Percentiles rank a stretch among this genome's conserved stretches.
These are phyloP conservation scores for Arthrobotrys iridis DNA, from an alignment of 2,329 filamentous ascomycete species.

Conservation along the genomic window DNA sequence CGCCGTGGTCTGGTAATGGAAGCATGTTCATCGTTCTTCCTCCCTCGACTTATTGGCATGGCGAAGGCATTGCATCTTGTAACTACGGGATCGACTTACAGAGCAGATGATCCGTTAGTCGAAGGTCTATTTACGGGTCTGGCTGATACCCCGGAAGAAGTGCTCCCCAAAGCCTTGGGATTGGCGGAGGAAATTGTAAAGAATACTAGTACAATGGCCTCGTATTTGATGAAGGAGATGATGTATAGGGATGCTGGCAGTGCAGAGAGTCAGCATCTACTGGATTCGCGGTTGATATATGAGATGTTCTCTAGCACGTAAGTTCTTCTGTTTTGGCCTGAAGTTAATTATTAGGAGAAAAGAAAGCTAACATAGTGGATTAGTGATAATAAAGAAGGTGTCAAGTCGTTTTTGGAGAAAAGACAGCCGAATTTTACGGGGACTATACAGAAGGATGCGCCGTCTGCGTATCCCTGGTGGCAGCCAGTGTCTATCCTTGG, in stretches of 20 bases:
- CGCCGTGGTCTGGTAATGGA: constrained; percentile 77
- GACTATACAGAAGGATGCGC: constrained; percentile 70
- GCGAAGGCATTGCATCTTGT: constrained; percentile 72
- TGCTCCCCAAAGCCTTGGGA: constrained; percentile 64
- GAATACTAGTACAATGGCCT: constrained; percentile 73
- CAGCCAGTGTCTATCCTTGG: constrained; percentile 65
- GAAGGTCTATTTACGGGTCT: constrained; percentile 74
- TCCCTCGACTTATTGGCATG: constrained; percentile 75
- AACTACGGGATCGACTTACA: constrained; percentile 74
- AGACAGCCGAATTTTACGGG: constrained; percentile 71
- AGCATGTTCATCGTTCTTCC: constrained; percentile 75
- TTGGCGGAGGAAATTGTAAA: constrained; percentile 71
- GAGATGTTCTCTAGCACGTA: constrained; percentile 68
- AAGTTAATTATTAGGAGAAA: neutral
- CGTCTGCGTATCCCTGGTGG: constrained; percentile 76
- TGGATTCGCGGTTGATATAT: constrained; percentile 74
- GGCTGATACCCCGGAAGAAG: constrained; percentile 68
- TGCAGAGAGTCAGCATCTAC: constrained; percentile 75
- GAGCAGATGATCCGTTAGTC: constrained; percentile 66
- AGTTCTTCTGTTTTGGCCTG: constrained; percentile 28
- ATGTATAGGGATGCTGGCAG: constrained; percentile 71
- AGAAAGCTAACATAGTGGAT: neutral
- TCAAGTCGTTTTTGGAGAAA: constrained; percentile 76
- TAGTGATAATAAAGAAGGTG: constrained; percentile 74
- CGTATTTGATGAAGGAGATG: constrained; percentile 75